Evolutionary conservation across 441 rosid genomes (phyloP).

Genomic region (Erodium trifolium): DNA sequence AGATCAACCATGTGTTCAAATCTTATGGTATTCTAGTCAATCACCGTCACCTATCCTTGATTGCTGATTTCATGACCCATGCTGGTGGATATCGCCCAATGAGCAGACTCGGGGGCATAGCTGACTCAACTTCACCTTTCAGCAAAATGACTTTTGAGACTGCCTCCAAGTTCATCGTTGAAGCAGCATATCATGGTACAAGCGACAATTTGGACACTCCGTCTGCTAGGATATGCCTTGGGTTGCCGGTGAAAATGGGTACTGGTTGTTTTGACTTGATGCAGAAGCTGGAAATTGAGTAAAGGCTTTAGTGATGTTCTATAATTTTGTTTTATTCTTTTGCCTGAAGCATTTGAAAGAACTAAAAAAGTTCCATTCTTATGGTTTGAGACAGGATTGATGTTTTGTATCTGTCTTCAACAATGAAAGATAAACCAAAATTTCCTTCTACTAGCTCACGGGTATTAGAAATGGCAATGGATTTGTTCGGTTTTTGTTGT

Average conservation of each 20-base stretch:
- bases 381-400: too few species aligned
- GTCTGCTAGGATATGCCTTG: slow-evolving; percentile 85
- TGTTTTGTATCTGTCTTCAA: too few species aligned
- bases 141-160: slow-evolving; percentile 93
- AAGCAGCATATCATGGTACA: slow-evolving; percentile 70
- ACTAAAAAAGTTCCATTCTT: too few species aligned
- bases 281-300: slow-evolving; percentile 49
- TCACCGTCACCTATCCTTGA: slow-evolving; percentile 65
- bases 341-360: too few species aligned
- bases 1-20: slow-evolving; percentile 71
- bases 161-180: slow-evolving; percentile 83
- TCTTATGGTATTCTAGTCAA: slow-evolving; percentile 78
- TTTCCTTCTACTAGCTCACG: too few species aligned
- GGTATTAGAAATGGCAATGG: too few species aligned
- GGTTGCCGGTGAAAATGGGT: slow-evolving; percentile 83
- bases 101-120: slow-evolving; percentile 88
- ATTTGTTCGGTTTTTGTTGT: too few species aligned
- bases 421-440: too few species aligned
- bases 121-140: slow-evolving; percentile 70
- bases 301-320: background rate
- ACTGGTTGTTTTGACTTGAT: slow-evolving; percentile 85
- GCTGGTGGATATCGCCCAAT: slow-evolving; percentile 81
- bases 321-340: too few species aligned
- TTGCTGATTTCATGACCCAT: slow-evolving; percentile 91
- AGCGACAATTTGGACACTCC: slow-evolving; percentile 69